Percentiles rank a stretch among this genome's conserved stretches.
phyloP scores from a whole-genome alignment of 768 basidiomycete genomes.

The Auricularia heimuer region DNA sequence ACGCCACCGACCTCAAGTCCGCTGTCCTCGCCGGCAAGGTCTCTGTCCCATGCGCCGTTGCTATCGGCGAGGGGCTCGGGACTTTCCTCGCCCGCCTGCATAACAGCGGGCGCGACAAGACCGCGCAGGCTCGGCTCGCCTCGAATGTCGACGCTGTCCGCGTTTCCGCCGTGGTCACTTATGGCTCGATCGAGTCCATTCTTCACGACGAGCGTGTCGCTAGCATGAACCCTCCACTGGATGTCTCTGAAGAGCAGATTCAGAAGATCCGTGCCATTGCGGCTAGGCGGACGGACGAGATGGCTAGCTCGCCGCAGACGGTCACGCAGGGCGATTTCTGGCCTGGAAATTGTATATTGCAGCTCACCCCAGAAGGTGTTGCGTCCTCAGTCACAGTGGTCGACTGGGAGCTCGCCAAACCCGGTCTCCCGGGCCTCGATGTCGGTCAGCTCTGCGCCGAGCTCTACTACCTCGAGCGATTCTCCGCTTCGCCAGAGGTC shows the following conservation, averaged over 20 bases:
- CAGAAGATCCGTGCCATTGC: background rate
- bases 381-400: constrained; percentile 30
- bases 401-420: constrained; percentile 58
- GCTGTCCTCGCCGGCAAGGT: constrained; percentile 25
- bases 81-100: constrained; percentile 47
- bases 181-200: constrained; percentile 32
- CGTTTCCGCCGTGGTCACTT: constrained; percentile 32
- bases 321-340: constrained; percentile 57
- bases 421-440: constrained; percentile 48
- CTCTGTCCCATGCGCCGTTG: constrained; percentile 21
- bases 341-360: constrained; percentile 55
- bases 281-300: constrained; percentile 18
- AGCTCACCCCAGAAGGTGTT: constrained; percentile 7
- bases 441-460: constrained; percentile 59
- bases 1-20: constrained; percentile 25
- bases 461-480: constrained; percentile 39
- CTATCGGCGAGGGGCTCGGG: constrained; percentile 46
- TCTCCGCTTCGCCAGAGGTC: constrained; percentile 29
- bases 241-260: constrained; percentile 28
- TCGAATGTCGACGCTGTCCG: constrained; percentile 31
- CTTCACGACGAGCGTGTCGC: constrained; percentile 8
- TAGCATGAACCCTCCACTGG: constrained; percentile 26
- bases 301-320: constrained; percentile 13
- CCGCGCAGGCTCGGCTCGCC: constrained; percentile 27
- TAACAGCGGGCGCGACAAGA: constrained; percentile 29